Evolutionary conservation across 345 rosid genomes (phyloP), one percentile per base, ranked within the genome.

Genomic region (Noccaea bulbosa): DNA sequence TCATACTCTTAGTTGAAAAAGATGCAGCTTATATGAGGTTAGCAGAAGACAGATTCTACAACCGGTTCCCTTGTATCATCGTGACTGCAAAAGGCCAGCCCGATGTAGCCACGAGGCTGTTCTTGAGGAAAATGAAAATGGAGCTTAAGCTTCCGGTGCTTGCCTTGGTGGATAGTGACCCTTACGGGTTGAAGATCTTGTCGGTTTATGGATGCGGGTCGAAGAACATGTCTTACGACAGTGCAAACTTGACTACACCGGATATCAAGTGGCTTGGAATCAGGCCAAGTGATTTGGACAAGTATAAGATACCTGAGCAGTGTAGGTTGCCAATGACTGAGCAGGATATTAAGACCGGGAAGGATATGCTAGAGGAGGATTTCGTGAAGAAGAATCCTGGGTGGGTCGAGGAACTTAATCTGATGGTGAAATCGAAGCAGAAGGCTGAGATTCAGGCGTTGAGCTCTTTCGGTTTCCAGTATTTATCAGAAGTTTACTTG

Each of bases 371-470:
- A 74, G 97, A 91, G 78, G 96, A 93, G 81, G 99, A 93, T 81
- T 93, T 91, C 33, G 99, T 93, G 83, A 93, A 93, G 95, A 93
- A 93, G 85, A 91, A 93, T 72, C 96, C 95, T 0, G 96, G 91
- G 8, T 93, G 98, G 98, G 93, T 93, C 11, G 95, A 93, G 78
- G 98, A 93, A 86, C 81, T 93, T 85, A 89, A 74, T 61, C 83
- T 93, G 90, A 91, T 91, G 98, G 95, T 93, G 75, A 93, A 91
- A 75, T 84, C 96, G 0, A 93, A 88, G 78, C 96, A 93, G 80
- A 93, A 93, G 85, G 97, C 98, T 59, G 98, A 93, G 79, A 93
- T 91, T 84, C 98, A 93, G 86, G 98, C 98, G 3, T 67, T 93
- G 90, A 93, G 98, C 63, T 57, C 97, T 2, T 93, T 91, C 5